phyloP scores from a whole-genome alignment of 1,284 basidiomycete genomes.

The Sanghuangporus baumii region DNA sequence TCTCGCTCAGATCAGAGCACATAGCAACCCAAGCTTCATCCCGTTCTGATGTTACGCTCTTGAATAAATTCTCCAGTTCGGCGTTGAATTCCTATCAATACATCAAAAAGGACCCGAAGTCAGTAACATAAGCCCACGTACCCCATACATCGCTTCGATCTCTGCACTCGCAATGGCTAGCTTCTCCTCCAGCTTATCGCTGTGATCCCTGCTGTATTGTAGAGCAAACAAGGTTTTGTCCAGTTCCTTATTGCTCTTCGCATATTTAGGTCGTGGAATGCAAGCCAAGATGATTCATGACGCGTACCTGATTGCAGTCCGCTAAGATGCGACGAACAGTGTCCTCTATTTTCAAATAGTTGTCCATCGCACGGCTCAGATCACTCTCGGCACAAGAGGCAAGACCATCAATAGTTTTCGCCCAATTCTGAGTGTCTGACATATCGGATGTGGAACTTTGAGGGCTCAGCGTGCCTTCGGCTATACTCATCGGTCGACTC shows the following conservation, averaged over 20 bases:
- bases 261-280: neutral
- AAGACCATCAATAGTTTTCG: conserved; percentile 43
- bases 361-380: conserved; percentile 43
- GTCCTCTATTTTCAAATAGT: conserved; percentile 46
- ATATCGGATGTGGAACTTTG: neutral
- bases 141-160: conserved; percentile 88
- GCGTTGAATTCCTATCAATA: conserved; percentile 78
- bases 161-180: conserved; percentile 74
- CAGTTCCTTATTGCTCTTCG: conserved; percentile 52
- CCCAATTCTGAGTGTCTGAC: conserved; percentile 23
- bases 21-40: conserved; percentile 75
- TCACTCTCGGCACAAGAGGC: conserved; percentile 53
- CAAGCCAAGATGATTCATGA: neutral
- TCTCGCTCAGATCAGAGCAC: conserved; percentile 61
- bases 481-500: conserved; percentile 30
- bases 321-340: conserved; percentile 43
- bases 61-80: conserved; percentile 85
- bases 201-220: conserved; percentile 63
- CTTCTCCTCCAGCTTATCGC: conserved; percentile 70
- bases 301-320: conserved; percentile 52
- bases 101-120: conserved; percentile 6
- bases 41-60: conserved; percentile 70
- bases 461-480: conserved; percentile 11
- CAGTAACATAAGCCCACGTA: conserved; percentile 30
- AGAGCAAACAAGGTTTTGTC: conserved; percentile 60